phyloP scores from a whole-genome alignment of 495 filamentous ascomycete genomes.

The Penicillium pancosmium region DNA sequence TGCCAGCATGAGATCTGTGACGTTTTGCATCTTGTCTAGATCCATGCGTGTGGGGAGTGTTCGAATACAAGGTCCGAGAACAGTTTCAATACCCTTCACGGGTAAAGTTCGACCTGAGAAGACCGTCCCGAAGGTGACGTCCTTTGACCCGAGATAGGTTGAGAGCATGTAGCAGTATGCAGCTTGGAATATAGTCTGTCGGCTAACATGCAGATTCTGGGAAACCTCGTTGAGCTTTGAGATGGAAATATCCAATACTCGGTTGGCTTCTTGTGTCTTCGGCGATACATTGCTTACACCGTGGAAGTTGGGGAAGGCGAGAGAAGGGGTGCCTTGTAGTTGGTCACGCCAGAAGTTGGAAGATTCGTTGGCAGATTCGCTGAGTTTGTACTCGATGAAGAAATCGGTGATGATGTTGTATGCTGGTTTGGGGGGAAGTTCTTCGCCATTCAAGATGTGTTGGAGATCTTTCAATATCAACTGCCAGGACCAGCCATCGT shows the following conservation, averaged over 20 bases:
- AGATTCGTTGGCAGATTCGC: slow-evolving; percentile 47
- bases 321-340: slow-evolving; percentile 40
- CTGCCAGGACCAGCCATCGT: slow-evolving; percentile 86
- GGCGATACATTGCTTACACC: slow-evolving; percentile 11
- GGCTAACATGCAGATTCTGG: slow-evolving; percentile 33
- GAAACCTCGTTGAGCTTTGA: slow-evolving; percentile 33
- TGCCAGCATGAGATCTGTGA: slow-evolving; percentile 58
- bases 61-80: slow-evolving; percentile 72
- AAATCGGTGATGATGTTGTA: slow-evolving; percentile 28
- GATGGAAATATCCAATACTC: slow-evolving; percentile 25
- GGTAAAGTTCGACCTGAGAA: slow-evolving; percentile 74
- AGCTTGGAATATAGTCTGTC: slow-evolving; percentile 69
- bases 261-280: slow-evolving; percentile 36
- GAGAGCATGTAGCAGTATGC: slow-evolving; percentile 65
- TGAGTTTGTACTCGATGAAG: slow-evolving; percentile 37
- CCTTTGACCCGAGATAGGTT: slow-evolving; percentile 58
- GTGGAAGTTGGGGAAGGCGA: slow-evolving; percentile 35
- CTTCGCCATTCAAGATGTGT: slow-evolving; percentile 29
- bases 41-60: slow-evolving; percentile 68
- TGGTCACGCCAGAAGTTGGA: slow-evolving; percentile 68
- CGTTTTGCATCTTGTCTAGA: slow-evolving; percentile 42
- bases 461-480: slow-evolving; percentile 66
- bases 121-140: slow-evolving; percentile 71
- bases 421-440: slow-evolving; percentile 30
- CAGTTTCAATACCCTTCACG: slow-evolving; percentile 64